phyloP scores from a whole-genome alignment of 1,139 yeast genomes.

The Saccharomycopsis hybrid region DNA sequence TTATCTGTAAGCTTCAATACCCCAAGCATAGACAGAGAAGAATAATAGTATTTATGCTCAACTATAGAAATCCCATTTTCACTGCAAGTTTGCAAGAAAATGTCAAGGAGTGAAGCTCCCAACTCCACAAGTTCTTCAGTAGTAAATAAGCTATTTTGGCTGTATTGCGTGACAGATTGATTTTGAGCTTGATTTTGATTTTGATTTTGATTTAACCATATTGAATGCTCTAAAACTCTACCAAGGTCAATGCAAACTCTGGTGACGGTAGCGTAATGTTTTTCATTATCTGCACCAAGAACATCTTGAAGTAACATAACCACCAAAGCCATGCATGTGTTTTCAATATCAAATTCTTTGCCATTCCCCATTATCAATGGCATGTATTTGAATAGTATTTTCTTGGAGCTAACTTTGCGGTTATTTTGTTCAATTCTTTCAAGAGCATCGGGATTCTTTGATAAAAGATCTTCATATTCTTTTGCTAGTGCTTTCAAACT shows the following conservation, averaged over 20 bases:
- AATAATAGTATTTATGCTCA: slow-evolving; percentile 2
- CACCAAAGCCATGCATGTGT: not conserved
- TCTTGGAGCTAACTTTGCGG: not conserved
- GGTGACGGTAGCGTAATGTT: not conserved
- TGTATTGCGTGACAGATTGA: too few species aligned
- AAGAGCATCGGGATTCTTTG: not conserved
- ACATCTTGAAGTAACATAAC: not conserved
- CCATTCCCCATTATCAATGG: not conserved
- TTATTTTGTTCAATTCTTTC: not conserved
- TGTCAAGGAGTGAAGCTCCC: slow-evolving; percentile 5
- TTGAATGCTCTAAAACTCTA: not conserved
- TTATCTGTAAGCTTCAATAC: slow-evolving; percentile 1
- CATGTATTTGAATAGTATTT: not conserved
- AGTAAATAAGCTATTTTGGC: not conserved
- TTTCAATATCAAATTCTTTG: too few species aligned
- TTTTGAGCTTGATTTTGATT: not conserved
- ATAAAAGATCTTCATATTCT: not conserved
- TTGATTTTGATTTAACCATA: not conserved
- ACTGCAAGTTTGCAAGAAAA: slow-evolving; percentile 1
- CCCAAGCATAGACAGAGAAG: not conserved
- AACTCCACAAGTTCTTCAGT: slow-evolving; percentile 1
- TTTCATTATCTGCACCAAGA: not conserved
- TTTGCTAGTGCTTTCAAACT: not conserved
- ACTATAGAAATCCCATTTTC: not conserved
- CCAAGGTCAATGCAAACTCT: not conserved